Percentiles rank a stretch among this genome's conserved stretches.
phyloP scores from a whole-genome alignment of 192 early-diverging fungal genomes.

The Entomortierella lignicola region DNA sequence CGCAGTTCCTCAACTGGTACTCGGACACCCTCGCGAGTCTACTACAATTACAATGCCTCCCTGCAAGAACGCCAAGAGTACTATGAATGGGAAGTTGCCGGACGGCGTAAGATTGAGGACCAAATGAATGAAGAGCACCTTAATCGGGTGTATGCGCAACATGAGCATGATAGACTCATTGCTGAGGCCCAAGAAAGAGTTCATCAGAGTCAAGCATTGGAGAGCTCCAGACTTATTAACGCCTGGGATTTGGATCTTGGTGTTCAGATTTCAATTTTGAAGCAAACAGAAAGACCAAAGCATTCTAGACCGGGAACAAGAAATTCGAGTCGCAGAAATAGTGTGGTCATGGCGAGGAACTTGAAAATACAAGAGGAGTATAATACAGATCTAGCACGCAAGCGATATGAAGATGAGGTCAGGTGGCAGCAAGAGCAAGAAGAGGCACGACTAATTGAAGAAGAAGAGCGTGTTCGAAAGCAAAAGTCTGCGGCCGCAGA shows the following conservation, averaged over 20 bases:
- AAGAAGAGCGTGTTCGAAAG: constrained; percentile 41
- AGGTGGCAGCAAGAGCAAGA: constrained; percentile 33
- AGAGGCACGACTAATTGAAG: constrained; percentile 28
- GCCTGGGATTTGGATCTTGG: constrained; percentile 49
- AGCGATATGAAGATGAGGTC: constrained; percentile 38
- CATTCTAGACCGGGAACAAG: constrained; percentile 15
- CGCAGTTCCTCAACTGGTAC: constrained; percentile 15
- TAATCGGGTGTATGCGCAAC: constrained; percentile 14
- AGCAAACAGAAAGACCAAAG: constrained; percentile 38
- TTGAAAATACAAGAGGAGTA: constrained; percentile 24
- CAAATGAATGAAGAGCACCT: constrained; percentile 17
- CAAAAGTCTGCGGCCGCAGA: constrained; percentile 15
- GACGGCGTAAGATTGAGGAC: constrained; percentile 27
- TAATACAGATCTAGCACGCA: constrained; percentile 34
- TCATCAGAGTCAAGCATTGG: constrained; percentile 37
- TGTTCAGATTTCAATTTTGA: constrained; percentile 41
- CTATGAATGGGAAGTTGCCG: constrained; percentile 19
- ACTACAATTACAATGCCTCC: constrained; percentile 38
- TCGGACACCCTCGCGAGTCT: constrained; percentile 31
- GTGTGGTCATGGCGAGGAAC: constrained; percentile 21
- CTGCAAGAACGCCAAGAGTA: constrained; percentile 20
- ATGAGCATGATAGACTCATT: constrained; percentile 26
- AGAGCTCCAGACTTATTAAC: constrained; percentile 49
- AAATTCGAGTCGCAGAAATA: constrained; percentile 45
- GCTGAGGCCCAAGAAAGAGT: constrained; percentile 28